Evolutionary conservation across 2,329 filamentous ascomycete species (phyloP), one percentile per base, ranked within the genome.

Genomic region (Colletotrichum theobromicola): DNA sequence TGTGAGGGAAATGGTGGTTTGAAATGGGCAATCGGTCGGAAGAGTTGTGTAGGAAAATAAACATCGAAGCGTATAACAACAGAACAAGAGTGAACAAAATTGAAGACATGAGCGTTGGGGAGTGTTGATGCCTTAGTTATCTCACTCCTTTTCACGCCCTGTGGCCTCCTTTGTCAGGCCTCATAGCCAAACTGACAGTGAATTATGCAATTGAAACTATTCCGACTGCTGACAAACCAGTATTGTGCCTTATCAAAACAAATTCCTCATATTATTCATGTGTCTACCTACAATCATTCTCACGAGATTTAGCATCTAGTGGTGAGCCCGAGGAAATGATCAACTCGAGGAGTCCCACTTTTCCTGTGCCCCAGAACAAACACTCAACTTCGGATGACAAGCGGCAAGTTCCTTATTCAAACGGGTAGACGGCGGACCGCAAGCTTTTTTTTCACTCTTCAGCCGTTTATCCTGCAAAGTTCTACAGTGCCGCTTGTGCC

Each of bases 371-470:
- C 18, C 34, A 60, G 32, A 32, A 67, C 30, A 24, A 60, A 28
- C 28, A 35, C 7, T 5, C 34, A 68, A 61, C 35, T 61, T 68
- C 55, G 50, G 66, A 68, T 61, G 66, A 68, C 66, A 68, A 68
- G 66, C 66, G 66, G 66, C 53, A 61, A 50, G 66, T 61, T 68
- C 66, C 66, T 61, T 26, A 24, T 46, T 53, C 55, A 21, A 32
- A 50, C 34, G 16, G 35, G 55, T 28, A 61, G 28, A 7, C 55
- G 9, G 55, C 18, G 42, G 26, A 50, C 53, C 26, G 15, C 18
- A 34, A 50, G 18, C 26, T 26, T 26, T n/a, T 26, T n/a, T 26
- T 35, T 21, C 42, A 50, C 24, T 3, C 37, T 46, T 68, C 35
- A 50, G 12, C 66, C 18, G 35, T 68, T 68, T 61, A 61, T 8